Evolutionary conservation across 352 stramenopile genomes (phyloP).

Genomic region (Globisporangium barbulae): DNA sequence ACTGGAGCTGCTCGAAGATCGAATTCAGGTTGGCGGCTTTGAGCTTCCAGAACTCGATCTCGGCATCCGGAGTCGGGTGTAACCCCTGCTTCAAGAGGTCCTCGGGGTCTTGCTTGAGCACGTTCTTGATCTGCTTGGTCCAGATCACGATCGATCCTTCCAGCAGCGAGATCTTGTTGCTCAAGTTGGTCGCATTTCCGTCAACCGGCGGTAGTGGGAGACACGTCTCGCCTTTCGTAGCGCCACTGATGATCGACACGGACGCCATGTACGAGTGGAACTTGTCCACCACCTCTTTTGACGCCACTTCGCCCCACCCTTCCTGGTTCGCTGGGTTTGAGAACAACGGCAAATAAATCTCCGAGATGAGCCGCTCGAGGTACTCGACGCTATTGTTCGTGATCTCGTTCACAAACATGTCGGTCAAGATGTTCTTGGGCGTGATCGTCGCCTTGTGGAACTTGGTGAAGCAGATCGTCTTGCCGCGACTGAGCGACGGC

Average conservation of each 20-base stretch:
- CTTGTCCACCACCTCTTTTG: constrained; percentile 95
- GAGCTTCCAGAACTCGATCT: constrained; percentile 98
- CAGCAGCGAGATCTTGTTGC: constrained; percentile 95
- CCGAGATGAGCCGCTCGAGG: constrained; percentile 92
- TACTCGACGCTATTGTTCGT: constrained; percentile 93
- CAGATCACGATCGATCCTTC: constrained; percentile 98
- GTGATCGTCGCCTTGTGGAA: constrained; percentile 79
- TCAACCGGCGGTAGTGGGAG: constrained; percentile 93
- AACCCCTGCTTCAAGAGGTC: constrained; percentile 94
- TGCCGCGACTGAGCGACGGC: constrained; percentile 77
- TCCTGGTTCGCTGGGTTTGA: constrained; percentile 95
- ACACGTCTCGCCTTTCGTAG: constrained; percentile 97
- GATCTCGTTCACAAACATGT: constrained; percentile 87
- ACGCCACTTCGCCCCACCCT: constrained; percentile 95
- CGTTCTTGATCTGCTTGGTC: constrained; percentile 99
- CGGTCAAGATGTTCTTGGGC: constrained; percentile 78
- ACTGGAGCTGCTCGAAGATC: constrained; percentile 94
- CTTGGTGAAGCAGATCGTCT: constrained; percentile 92
- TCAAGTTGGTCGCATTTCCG: constrained; percentile 69
- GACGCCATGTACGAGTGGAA: constrained; percentile 97
- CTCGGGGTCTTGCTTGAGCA: constrained; percentile 98
- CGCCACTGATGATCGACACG: constrained; percentile 95
- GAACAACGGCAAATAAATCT: constrained; percentile 95
- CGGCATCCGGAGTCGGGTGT: constrained; percentile 95
- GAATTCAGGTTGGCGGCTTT: constrained; percentile 95